Evolutionary conservation across 176 grass and related monocot genomes (phyloP).

Genomic region (Paspalum vaginatum): DNA sequence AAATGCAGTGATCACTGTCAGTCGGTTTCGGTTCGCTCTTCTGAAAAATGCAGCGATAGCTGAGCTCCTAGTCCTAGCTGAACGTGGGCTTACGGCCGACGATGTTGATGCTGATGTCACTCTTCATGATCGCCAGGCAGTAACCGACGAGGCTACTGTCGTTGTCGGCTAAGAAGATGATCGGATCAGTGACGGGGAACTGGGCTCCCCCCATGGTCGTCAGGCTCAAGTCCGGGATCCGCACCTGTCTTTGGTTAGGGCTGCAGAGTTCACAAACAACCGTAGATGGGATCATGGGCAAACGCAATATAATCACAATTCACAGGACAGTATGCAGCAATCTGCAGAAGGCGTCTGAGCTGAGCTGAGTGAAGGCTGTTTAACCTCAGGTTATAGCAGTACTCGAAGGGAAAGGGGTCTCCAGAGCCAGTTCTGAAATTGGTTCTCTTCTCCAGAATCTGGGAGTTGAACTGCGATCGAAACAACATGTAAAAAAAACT

Average conservation of each 20-base stretch:
- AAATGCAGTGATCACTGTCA: neutral
- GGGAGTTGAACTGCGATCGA: constrained; percentile 35
- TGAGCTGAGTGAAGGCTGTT: neutral
- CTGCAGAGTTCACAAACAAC: neutral
- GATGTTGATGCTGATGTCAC: constrained; percentile 45
- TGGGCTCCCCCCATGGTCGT: constrained; percentile 46
- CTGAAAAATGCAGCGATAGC: neutral
- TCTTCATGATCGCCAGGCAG: constrained; percentile 50
- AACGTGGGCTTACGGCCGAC: constrained; percentile 56
- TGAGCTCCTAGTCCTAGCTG: too few relatives aligned
- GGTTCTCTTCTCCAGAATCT: constrained; percentile 5
- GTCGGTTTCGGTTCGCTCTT: too few relatives aligned
- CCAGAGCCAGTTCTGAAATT: neutral
- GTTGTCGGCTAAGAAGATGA: fast-evolving
- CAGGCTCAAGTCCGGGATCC: constrained; percentile 37
- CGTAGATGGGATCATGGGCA: neutral
- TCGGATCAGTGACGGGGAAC: constrained; percentile 26
- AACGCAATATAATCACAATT: neutral
- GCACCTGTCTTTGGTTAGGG: neutral
- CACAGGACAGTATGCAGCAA: too few relatives aligned
- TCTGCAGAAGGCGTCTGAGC: too few relatives aligned
- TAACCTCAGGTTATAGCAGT: constrained; percentile 50
- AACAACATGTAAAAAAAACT: too few relatives aligned
- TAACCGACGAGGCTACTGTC: neutral
- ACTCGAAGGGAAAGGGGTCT: constrained; percentile 42